A percentile compares a stretch with the other conserved stretches of the same genome.
phyloP scores from a whole-genome alignment of 164 flowering plant genomes.

The Magnolia sinica region DNA sequence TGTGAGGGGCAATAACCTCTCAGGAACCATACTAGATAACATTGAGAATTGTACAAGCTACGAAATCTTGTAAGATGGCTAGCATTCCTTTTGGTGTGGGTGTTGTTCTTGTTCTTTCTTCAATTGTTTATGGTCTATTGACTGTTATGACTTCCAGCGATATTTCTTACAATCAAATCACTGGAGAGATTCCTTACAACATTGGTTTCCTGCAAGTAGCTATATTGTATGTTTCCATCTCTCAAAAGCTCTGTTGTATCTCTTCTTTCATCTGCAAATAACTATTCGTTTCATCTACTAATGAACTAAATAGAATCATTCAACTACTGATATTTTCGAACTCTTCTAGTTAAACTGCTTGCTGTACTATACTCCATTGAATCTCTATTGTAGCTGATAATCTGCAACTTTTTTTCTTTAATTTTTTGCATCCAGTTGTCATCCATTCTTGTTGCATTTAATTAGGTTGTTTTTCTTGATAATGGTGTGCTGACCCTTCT shows the following conservation, averaged over 20 bases:
- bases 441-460: not conserved
- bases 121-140: too few species aligned
- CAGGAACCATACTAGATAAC: slow-evolving; percentile 77
- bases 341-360: not conserved
- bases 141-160: too few species aligned
- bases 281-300: not conserved
- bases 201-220: too few species aligned
- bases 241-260: too few species aligned
- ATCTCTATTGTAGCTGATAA: not conserved
- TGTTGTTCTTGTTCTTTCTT: too few species aligned
- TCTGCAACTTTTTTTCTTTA: not conserved
- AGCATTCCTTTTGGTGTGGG: not conserved
- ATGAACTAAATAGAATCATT: not conserved
- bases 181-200: too few species aligned
- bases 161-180: too few species aligned
- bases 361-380: not conserved
- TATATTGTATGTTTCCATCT: too few species aligned
- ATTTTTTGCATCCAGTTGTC: not conserved
- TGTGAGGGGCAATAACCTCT: slow-evolving; percentile 78
- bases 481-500: too few species aligned
- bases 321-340: not conserved
- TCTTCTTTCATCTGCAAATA: not conserved
- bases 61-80: slow-evolving; percentile 66
- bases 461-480: too few species aligned
- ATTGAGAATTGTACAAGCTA: slow-evolving; percentile 96